Base-by-base conservation (phyloP, 2,329 filamentous ascomycete species). In the Sclerotinia borealis region DNA sequence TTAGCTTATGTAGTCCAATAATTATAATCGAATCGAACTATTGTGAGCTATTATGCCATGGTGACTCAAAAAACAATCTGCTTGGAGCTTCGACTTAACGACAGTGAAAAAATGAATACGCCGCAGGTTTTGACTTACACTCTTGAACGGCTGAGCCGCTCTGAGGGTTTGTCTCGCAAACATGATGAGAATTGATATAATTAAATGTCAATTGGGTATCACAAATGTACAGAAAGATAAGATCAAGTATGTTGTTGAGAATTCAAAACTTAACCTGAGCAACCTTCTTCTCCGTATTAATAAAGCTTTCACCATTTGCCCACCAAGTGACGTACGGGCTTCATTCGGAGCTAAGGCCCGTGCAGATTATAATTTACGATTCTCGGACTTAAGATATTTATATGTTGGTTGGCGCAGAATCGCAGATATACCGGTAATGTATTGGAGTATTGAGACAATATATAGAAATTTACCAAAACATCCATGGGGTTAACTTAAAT, bases 101-200 rank as follows among this genome's bases (percentile, higher is more conserved):
- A 13, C 34, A 19, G 31, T 15, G 31, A 49, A 49, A 55, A 56
- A 22, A 34, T 25, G n/a, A 50, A 62, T 11, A 45, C 22, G 45
- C 8, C n/a, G 29, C 11, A 37, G 51, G 27, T 27, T 22, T 31
- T 17, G 25, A 75, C 83, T 74, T 79, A 90, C 88, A 79, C 83
- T 83, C 76, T 81, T 85, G 69, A 90, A 76, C 69, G 88, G 86
- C 78, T 86, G 85, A 61, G 83, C 82, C 70, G 81, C 83, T 74
- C 87, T 83, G 74, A 89, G 81, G 68, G 81, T 79, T 72, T 85
- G 81, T 80, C 88, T 81, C 66, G 87, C 81, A 73, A 91, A 88
- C 86, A 91, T 89, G 69, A 74, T 72, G 66, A 59, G 29, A 41
- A 15, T 11, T 27, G 51, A 22, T 56, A 58, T 47, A 43, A 31